Evolutionary conservation across 441 rosid genomes (phyloP).

Genomic region (Biscutella laevigata): DNA sequence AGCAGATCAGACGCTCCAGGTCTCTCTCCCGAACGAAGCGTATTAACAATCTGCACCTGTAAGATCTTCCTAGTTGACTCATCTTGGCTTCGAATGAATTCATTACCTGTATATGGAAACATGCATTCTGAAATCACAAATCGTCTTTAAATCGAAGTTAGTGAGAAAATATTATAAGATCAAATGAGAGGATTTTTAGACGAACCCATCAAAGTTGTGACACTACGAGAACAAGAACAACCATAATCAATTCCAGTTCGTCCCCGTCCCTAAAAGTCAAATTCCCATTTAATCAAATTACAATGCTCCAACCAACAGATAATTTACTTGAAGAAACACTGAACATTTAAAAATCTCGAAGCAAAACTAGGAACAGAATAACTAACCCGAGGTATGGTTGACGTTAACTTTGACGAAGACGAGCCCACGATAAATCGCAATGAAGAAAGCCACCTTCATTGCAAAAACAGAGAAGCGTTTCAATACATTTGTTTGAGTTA

Average conservation of each 20-base stretch:
- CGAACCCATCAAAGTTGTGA: conserved; percentile 35
- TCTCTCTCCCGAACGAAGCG: conserved; percentile 62
- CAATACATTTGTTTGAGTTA: background rate
- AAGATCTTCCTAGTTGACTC: conserved; percentile 26
- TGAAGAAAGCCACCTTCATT: conserved; percentile 29
- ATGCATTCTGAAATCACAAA: background rate
- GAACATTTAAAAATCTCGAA: background rate
- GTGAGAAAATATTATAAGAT: too few relatives aligned
- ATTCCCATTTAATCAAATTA: background rate
- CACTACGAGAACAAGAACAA: conserved; percentile 28
- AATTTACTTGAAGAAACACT: background rate
- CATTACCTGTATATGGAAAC: conserved; percentile 32
- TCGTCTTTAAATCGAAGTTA: too few relatives aligned
- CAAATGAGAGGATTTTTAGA: too few relatives aligned
- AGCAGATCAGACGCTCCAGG: conserved; percentile 60
- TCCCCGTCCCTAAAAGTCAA: conserved; percentile 28
- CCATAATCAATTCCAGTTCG: conserved; percentile 22
- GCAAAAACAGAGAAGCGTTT: background rate
- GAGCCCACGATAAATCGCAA: conserved; percentile 29
- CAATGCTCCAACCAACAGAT: background rate
- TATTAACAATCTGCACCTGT: conserved; percentile 50
- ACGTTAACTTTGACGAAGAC: conserved; percentile 26
- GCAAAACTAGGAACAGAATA: background rate
- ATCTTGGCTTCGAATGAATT: conserved; percentile 20
- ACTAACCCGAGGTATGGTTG: conserved; percentile 25